Conservation (phyloP, 78 protist species). For the Dictyostelium capitatum region DNA sequence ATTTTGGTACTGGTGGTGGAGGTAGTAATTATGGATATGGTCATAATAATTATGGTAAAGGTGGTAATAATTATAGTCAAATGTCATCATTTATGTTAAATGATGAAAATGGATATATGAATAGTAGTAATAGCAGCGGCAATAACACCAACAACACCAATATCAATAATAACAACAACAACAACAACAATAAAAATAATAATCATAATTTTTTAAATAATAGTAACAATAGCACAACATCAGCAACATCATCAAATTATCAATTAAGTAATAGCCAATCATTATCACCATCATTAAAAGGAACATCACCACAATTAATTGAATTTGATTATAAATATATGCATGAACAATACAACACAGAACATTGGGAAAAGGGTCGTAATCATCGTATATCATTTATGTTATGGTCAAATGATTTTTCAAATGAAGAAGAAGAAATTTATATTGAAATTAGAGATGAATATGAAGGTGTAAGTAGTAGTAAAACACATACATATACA, state of each 20-base stretch:
- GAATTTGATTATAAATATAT: constrained; percentile 73
- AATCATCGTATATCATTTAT: constrained; percentile 63
- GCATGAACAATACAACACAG: neutral
- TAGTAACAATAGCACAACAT: neutral
- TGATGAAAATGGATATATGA: neutral
- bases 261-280: constrained; percentile 55
- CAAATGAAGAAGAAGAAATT: constrained; percentile 38
- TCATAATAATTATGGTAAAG: neutral
- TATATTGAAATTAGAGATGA: constrained; percentile 72
- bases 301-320: constrained; percentile 56
- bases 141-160: neutral
- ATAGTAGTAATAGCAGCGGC: neutral
- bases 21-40: no score
- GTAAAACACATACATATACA: no score
- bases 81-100: neutral
- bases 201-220: neutral
- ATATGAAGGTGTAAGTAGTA: constrained; percentile 30
- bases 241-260: neutral
- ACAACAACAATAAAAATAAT: neutral
- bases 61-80: neutral
- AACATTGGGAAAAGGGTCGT: constrained; percentile 28
- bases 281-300: constrained; percentile 74
- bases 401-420: constrained; percentile 38
- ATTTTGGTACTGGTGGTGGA: neutral
- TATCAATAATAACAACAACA: neutral